Evolutionary conservation across 257 asterid species (phyloP).

Genomic region (Lantana camara): DNA sequence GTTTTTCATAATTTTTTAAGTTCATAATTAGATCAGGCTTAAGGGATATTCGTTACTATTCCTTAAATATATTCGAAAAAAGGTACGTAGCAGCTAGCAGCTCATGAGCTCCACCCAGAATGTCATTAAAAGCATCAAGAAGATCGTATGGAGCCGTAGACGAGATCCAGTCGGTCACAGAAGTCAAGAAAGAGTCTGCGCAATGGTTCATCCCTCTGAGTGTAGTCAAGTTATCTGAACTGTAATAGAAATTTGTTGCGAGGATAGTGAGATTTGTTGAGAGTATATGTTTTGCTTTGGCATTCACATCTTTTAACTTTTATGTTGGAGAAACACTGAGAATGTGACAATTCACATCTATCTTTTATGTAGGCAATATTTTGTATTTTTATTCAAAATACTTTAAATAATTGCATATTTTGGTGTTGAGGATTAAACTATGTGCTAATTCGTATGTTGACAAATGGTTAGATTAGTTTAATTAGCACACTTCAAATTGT

Average conservation of each 20-base stretch:
- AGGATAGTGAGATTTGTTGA: constrained; percentile 20
- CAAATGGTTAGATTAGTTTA: too few species aligned
- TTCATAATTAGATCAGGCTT: too few species aligned
- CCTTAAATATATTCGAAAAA: too few species aligned
- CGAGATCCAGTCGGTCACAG: neutral
- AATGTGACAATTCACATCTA: constrained; percentile 13
- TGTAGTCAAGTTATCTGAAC: neutral
- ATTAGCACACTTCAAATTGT: too few species aligned
- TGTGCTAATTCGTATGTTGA: too few species aligned
- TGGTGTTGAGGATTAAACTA: too few species aligned
- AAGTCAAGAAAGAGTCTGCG: neutral
- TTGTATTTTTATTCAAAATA: neutral
- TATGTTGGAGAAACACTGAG: too few species aligned
- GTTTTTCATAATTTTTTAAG: too few species aligned
- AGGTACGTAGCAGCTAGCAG: too few species aligned
- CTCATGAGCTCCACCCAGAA: too few species aligned
- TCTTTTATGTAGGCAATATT: neutral
- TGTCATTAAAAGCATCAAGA: neutral
- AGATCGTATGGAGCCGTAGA: neutral
- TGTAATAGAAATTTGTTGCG: neutral
- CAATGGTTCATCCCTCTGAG: neutral
- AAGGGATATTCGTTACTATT: too few species aligned
- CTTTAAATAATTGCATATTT: neutral
- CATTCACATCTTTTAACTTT: constrained; percentile 18
- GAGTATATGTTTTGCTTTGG: constrained; percentile 24